Percentiles rank a stretch among this genome's conserved stretches.
Conservation (phyloP, 352 stramenopile genomes). For the Phytophthora palmivora region DNA sequence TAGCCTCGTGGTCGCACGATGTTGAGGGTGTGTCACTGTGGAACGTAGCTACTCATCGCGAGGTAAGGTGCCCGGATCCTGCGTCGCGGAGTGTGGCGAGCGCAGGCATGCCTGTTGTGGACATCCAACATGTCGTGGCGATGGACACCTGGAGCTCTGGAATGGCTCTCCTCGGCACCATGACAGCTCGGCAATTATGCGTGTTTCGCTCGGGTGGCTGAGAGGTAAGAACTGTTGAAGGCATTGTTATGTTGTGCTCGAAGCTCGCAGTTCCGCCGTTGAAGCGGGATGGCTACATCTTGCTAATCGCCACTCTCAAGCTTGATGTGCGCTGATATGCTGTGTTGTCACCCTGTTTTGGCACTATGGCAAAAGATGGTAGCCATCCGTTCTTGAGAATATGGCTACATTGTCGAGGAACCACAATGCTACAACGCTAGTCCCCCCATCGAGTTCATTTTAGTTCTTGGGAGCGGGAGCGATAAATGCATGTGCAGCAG, state of each 20-base stretch:
- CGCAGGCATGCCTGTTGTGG: constrained; percentile 28
- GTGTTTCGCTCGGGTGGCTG: constrained; percentile 26
- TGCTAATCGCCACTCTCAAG: constrained; percentile 23
- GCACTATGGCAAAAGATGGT: constrained; percentile 6
- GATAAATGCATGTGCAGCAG: too few species aligned
- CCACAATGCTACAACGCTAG: constrained; percentile 23
- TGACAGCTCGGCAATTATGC: constrained; percentile 40
- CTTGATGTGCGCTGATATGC: constrained; percentile 1
- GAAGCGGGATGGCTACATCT: constrained; percentile 21
- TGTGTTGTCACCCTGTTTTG: constrained; percentile 3
- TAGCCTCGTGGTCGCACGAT: constrained; percentile 44
- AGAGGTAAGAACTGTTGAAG: neutral
- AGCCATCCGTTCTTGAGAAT: constrained; percentile 18
- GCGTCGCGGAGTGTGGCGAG: constrained; percentile 10
- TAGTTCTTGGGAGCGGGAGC: too few species aligned
- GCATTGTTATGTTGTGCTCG: neutral
- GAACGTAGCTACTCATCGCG: constrained; percentile 29
- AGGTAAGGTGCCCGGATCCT: constrained; percentile 17
- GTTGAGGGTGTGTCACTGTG: constrained; percentile 32
- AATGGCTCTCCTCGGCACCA: constrained; percentile 42
- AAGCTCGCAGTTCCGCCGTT: constrained; percentile 5
- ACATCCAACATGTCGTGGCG: constrained; percentile 47
- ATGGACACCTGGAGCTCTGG: constrained; percentile 35
- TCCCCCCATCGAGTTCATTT: neutral
- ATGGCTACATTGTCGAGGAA: constrained; percentile 17